These are phyloP conservation scores for Syzygium aqueum DNA, from an alignment of 345 rosid species.

Conservation along the genomic window DNA sequence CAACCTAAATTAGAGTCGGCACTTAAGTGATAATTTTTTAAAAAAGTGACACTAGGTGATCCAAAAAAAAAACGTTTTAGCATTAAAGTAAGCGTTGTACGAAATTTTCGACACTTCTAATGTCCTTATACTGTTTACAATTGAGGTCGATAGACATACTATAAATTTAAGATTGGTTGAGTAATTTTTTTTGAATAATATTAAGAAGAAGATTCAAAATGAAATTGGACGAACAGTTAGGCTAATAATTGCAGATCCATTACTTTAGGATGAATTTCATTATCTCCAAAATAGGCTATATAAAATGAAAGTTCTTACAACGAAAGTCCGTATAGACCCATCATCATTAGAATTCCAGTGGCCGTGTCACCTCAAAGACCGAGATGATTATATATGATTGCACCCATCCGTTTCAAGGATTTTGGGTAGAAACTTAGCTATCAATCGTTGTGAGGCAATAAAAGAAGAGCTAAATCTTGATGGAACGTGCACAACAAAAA, in stretches of 20 bases:
- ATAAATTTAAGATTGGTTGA: background rate
- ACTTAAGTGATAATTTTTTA: too few relatives aligned
- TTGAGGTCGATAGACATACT: accelerated
- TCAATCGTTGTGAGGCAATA: background rate
- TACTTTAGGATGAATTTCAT: background rate
- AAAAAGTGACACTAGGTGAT: too few relatives aligned
- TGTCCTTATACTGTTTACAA: background rate
- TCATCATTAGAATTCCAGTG: background rate
- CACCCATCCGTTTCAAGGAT: background rate
- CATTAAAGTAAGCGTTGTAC: too few relatives aligned
- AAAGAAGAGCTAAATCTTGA: background rate
- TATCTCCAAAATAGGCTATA: background rate
- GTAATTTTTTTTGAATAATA: background rate
- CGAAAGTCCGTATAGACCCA: background rate
- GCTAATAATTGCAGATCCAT: background rate
- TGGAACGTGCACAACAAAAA: background rate
- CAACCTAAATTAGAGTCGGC: too few relatives aligned
- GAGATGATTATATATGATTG: background rate
- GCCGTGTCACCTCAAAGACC: background rate
- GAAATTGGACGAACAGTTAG: background rate
- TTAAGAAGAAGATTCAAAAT: background rate
- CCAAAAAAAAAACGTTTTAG: too few relatives aligned
- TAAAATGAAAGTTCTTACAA: background rate
- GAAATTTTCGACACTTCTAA: too few relatives aligned
- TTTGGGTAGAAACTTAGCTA: background rate